Percentiles rank a stretch among this genome's conserved stretches.
phyloP scores from a whole-genome alignment of 192 early-diverging fungal genomes.

The Dissophora ornata region DNA sequence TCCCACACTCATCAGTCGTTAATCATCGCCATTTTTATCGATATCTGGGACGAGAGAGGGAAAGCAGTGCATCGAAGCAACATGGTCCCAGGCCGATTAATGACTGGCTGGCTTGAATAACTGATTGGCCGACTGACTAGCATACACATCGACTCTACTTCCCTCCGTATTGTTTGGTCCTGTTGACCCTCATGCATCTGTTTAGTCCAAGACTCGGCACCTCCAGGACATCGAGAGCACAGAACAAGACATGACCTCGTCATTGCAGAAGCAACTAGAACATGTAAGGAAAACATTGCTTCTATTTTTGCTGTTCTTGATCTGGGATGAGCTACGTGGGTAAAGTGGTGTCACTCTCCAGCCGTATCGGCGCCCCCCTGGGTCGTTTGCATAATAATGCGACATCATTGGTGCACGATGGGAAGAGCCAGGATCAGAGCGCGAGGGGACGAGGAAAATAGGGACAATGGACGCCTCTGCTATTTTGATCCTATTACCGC shows the following conservation, averaged over 20 bases:
- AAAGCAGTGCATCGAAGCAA: too few species aligned
- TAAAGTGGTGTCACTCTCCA: neutral
- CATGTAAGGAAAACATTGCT: conserved; percentile 29
- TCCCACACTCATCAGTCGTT: conserved; percentile 8
- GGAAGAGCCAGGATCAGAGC: too few species aligned
- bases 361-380: neutral
- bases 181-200: neutral
- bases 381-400: neutral
- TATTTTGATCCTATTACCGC: too few species aligned
- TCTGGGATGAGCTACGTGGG: neutral
- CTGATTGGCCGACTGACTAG: too few species aligned
- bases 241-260: conserved; percentile 54
- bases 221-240: conserved; percentile 53
- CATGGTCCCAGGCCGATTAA: too few species aligned
- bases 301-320: neutral
- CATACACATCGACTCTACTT: too few species aligned
- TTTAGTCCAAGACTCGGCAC: conserved; percentile 45
- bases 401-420: neutral
- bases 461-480: too few species aligned
- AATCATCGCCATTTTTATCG: neutral
- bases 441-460: too few species aligned
- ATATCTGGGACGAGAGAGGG: neutral
- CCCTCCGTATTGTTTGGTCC: neutral
- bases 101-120: too few species aligned
- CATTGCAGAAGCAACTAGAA: conserved; percentile 55